A percentile compares a stretch with the other conserved stretches of the same genome.
phyloP scores from a whole-genome alignment of 2,329 filamentous ascomycete genomes.

The Tympanopsis confertula region DNA sequence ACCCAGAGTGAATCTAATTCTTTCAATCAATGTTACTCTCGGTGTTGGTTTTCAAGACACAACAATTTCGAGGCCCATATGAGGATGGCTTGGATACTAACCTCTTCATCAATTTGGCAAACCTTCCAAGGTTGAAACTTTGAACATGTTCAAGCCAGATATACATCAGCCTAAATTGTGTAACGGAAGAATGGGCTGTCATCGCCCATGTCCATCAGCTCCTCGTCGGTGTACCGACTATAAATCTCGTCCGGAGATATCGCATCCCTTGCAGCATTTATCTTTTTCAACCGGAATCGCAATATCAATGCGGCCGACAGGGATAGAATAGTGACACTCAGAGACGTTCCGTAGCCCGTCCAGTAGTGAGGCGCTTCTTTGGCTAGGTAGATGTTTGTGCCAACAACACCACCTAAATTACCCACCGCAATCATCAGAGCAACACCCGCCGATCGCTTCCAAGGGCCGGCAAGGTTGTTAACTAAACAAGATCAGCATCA shows the following conservation, averaged over 20 bases:
- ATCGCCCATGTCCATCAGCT: too few species aligned
- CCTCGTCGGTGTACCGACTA: constrained; percentile 7
- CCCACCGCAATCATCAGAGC: constrained; percentile 16
- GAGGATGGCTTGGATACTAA: too few species aligned
- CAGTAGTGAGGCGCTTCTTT: constrained; percentile 20
- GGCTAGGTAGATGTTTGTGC: constrained; percentile 23
- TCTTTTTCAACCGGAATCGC: constrained; percentile 5
- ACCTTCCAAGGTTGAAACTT: too few species aligned
- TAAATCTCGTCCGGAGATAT: constrained; percentile 4
- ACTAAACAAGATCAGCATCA: constrained; percentile 14
- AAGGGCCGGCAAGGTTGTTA: constrained; percentile 14
- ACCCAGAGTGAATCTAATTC: too few species aligned
- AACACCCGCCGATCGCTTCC: constrained; percentile 14
- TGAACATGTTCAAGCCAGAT: too few species aligned
- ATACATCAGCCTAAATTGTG: too few species aligned
- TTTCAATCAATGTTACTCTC: too few species aligned
- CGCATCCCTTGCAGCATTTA: constrained; percentile 15
- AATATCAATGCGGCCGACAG: constrained; percentile 3
- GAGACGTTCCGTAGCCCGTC: constrained; percentile 21
- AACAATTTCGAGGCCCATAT: too few species aligned
- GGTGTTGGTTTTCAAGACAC: too few species aligned
- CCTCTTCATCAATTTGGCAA: too few species aligned
- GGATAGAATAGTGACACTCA: constrained; percentile 10
- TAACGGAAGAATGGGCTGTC: too few species aligned
- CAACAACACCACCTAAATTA: constrained; percentile 19